Base-by-base conservation (phyloP, 352 stramenopile species). In the Thraustochytrium sp. region DNA sequence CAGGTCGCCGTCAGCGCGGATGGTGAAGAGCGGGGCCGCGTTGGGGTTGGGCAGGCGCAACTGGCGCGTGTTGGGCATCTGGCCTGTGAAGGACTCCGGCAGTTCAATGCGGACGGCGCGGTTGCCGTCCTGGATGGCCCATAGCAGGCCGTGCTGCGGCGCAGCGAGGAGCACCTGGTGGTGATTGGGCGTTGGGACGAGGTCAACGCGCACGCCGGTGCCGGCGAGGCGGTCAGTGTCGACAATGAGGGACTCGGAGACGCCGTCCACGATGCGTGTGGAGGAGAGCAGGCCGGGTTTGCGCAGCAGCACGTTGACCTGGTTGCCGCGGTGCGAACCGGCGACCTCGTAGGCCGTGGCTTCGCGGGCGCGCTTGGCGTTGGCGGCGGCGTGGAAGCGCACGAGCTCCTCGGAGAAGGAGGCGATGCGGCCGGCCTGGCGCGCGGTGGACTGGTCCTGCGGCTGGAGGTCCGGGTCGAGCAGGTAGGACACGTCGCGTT, bases 371-470 rank as follows among this genome's bases (percentile, higher is more conserved):
- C 36, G 31, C 18, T 44, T 80, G 13, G 68, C 34, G 11, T 51
- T 29, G 4, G 31, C 68, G 13, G 48, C 34, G 4, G 31, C 31
- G 5, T 80, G 18, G 51, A 80, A 80, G 49, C 64, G 75, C 5
- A 80, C 55, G 4, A 89, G 86, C 86, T 97, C 93, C 76, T 96
- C 89, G 1, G 91, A 55, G 31, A 80, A 80, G 21, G 48, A 29
- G 16, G 48, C 48, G 3, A 63, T 29, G 37, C 68, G 42, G 21
- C 68, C 68, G 8, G 48, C 68, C 23, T 72, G 68, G 4, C 31
- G 48, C 37, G 26, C 11, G 37, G 68, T 80, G 8, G 26, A 18
- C n/a, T 48, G 31, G 31, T 64, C 36, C n/a, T 61, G 42, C 23
- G 13, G 26, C 34, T 36, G 29, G 1, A 63, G 23, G 23, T 46